Evolutionary conservation across 176 grass and related monocot species (phyloP).

Genomic region (Musa beccarii): DNA sequence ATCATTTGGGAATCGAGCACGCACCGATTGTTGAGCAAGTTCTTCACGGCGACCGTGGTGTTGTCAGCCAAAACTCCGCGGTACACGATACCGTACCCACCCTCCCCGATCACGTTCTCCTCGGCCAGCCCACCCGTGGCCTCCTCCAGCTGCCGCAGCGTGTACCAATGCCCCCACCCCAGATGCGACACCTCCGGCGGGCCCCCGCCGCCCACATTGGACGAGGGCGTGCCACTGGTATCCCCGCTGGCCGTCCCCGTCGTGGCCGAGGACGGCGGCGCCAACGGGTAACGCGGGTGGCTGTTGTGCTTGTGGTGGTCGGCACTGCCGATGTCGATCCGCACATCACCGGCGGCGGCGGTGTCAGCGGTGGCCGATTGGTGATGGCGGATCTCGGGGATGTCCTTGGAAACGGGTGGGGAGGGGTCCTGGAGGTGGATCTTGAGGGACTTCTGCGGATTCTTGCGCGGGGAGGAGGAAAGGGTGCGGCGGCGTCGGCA

Average conservation of each 20-base stretch:
- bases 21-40: slow-evolving; percentile 90
- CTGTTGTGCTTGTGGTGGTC: slow-evolving; percentile 23
- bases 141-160: slow-evolving; percentile 57
- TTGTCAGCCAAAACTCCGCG: slow-evolving; percentile 54
- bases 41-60: slow-evolving; percentile 77
- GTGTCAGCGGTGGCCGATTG: slow-evolving; percentile 17
- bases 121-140: slow-evolving; percentile 51
- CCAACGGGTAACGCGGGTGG: slow-evolving; percentile 24
- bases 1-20: not conserved
- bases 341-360: slow-evolving; percentile 32
- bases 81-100: slow-evolving; percentile 80
- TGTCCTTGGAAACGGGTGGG: slow-evolving; percentile 33
- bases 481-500: slow-evolving; percentile 30
- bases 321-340: slow-evolving; percentile 46
- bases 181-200: slow-evolving; percentile 48
- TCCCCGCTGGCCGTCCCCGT: slow-evolving; percentile 34
- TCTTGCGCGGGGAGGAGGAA: slow-evolving; percentile 1
- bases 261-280: slow-evolving; percentile 11
- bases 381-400: slow-evolving; percentile 35
- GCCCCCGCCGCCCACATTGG: slow-evolving; percentile 11
- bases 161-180: slow-evolving; percentile 73
- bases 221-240: slow-evolving; percentile 18
- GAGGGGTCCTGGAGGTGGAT: slow-evolving; percentile 31
- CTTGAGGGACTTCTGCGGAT: slow-evolving; percentile 39
- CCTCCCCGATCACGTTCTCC: slow-evolving; percentile 73